These are phyloP conservation scores for Schizonepeta tenuifolia DNA, from an alignment of 257 asterid genomes.

Conservation along the genomic window DNA sequence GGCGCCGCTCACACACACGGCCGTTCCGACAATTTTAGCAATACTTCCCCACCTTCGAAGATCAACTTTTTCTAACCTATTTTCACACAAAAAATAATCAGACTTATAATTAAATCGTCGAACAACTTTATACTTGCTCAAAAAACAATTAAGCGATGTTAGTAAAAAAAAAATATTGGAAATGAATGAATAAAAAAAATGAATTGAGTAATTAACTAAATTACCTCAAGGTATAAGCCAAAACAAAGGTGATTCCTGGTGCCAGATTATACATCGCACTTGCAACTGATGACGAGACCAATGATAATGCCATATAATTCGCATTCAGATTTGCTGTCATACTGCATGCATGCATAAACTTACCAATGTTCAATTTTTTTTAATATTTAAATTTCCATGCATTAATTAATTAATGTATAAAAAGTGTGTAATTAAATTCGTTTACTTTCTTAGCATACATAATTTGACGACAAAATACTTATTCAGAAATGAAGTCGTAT, in stretches of 20 bases:
- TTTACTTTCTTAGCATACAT: no score
- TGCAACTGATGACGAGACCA: conserved; percentile 41
- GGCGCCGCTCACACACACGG: conserved; percentile 65
- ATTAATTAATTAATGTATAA: no score
- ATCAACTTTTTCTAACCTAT: conserved; percentile 57
- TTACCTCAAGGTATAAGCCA: background rate
- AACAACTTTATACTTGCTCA: no score
- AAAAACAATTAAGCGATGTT: no score
- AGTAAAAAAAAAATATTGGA: no score
- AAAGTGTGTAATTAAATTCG: no score
- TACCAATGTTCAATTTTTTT: no score
- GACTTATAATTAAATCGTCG: no score
- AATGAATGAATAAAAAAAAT: background rate
- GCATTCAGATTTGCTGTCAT: conserved; percentile 43
- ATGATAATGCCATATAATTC: conserved; percentile 34
- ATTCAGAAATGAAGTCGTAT: no score
- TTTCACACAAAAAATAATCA: no score
- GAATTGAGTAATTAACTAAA: background rate
- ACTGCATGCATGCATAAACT: conserved; percentile 27
- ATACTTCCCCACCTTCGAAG: conserved; percentile 51
- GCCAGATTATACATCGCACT: conserved; percentile 47
- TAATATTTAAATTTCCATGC: no score
- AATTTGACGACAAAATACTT: no score
- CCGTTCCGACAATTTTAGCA: conserved; percentile 51
- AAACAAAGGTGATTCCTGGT: conserved; percentile 46